Evolutionary conservation across 2,329 filamentous ascomycete genomes (phyloP).

Genomic region (Dothideomycetidae sp.): DNA sequence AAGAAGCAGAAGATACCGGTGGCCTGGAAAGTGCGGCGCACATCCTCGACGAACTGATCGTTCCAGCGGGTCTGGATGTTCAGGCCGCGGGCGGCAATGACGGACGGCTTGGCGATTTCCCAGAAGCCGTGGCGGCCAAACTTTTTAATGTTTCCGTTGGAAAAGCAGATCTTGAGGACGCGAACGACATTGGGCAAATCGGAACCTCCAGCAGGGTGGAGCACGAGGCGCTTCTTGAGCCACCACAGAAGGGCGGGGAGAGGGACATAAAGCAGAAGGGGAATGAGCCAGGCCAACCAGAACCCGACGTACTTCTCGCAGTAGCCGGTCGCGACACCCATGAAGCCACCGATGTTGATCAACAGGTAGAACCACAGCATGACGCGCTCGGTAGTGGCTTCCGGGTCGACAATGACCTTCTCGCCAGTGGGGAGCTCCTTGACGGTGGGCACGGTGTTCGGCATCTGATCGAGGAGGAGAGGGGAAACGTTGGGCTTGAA

Average conservation of each 20-base stretch:
- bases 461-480: conserved; percentile 32
- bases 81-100: conserved; percentile 15
- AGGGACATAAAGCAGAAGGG: conserved; percentile 47
- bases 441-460: conserved; percentile 26
- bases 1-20: conserved; percentile 51
- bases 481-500: conserved; percentile 59
- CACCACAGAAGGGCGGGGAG: conserved; percentile 19
- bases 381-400: conserved; percentile 32
- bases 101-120: conserved; percentile 18
- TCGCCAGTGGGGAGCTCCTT: conserved; percentile 27
- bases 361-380: conserved; percentile 53
- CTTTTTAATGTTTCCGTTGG: conserved; percentile 13
- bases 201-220: conserved; percentile 16
- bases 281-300: conserved; percentile 48
- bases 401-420: conserved; percentile 32
- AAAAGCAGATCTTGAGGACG: conserved; percentile 14
- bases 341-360: conserved; percentile 60
- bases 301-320: conserved; percentile 54
- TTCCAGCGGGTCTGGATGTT: conserved; percentile 37
- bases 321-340: conserved; percentile 49
- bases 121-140: conserved; percentile 15
- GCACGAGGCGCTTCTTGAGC: conserved; percentile 15
- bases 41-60: conserved; percentile 55
- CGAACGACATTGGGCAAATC: conserved; percentile 16
- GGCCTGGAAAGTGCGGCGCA: conserved; percentile 48